Conservation (phyloP, 306 rosid species). For the Dryas alaskensis region DNA sequence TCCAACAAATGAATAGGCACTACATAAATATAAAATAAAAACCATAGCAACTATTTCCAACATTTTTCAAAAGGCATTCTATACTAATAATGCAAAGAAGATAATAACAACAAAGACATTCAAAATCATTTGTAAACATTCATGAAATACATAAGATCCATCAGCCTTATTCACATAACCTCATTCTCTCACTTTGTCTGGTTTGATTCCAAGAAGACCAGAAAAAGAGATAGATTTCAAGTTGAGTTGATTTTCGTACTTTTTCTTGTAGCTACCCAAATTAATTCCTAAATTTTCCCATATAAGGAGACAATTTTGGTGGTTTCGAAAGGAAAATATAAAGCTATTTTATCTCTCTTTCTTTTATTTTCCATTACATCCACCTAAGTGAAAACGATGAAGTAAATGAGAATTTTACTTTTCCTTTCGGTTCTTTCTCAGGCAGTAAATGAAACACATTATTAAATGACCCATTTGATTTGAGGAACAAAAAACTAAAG, state of each 20-base stretch:
- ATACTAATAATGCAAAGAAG: background rate
- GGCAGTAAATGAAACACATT: background rate
- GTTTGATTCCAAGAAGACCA: background rate
- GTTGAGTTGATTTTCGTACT: background rate
- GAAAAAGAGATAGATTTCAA: no score
- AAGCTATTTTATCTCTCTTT: background rate
- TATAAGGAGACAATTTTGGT: background rate
- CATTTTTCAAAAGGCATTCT: background rate
- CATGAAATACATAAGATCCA: background rate
- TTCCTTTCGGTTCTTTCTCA: background rate
- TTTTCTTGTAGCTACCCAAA: no score
- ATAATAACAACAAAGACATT: background rate
- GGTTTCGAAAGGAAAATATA: background rate
- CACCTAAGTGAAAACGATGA: background rate
- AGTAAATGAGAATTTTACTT: background rate
- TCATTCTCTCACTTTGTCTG: background rate
- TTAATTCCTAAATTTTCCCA: background rate
- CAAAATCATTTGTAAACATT: background rate
- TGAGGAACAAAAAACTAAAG: background rate
- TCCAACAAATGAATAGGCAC: background rate
- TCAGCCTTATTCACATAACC: background rate
- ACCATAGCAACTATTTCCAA: background rate
- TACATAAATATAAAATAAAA: background rate
- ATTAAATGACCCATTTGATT: background rate
- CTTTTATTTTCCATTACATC: background rate